Base-by-base conservation (phyloP, 306 rosid genomes). In the Cucurbita moschata region DNA sequence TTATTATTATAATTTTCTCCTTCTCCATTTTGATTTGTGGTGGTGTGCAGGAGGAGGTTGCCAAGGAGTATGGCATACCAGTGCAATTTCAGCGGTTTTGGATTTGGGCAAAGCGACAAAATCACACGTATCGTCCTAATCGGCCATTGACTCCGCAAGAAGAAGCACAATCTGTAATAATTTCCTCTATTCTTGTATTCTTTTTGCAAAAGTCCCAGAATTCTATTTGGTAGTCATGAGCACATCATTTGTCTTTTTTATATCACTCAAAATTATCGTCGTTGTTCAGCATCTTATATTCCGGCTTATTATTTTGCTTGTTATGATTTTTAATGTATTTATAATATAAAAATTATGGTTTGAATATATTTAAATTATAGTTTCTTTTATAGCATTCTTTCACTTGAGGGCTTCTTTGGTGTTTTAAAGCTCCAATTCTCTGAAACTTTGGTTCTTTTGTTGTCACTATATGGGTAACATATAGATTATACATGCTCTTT, bases 31-130 rank as follows among this genome's bases (percentile, higher is more conserved):
- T 46, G 52, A 72, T 72, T 73, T 74, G 75, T 62, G 59, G 63
- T 67, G 74, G 21, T 74, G 49, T 16, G 74, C 91, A 92, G 98
- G 96, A 92, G 76, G 96, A 92, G 26, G 91, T 92, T 79, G 96
- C 98, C 0, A 88, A 77, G 80, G 96, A 84, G 85, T 79, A 88
- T 63, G 92, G 89, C 60, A 85, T 92, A 82, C 96, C 98, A 30
- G 90, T 87, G 81, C 88, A 80, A 75, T 86, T 64, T 77, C 98
- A 84, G 76, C 91, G 98, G 10, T 90, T 87, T 79, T 92, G 98
- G 98, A 65, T 92, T 78, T 92, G 98, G 98, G 98, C 98, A 14
- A 92, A 90, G 85, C 86, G 98, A 62, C 96, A 88, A 83, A 92
- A 92, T 79, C 90, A 90, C 77, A 90, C 98, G 18, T 92, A 85